Evolutionary conservation across 2,329 filamentous ascomycete genomes (phyloP), one percentile per base, ranked within the genome.

Genomic region (Mycogone perniciosa): DNA sequence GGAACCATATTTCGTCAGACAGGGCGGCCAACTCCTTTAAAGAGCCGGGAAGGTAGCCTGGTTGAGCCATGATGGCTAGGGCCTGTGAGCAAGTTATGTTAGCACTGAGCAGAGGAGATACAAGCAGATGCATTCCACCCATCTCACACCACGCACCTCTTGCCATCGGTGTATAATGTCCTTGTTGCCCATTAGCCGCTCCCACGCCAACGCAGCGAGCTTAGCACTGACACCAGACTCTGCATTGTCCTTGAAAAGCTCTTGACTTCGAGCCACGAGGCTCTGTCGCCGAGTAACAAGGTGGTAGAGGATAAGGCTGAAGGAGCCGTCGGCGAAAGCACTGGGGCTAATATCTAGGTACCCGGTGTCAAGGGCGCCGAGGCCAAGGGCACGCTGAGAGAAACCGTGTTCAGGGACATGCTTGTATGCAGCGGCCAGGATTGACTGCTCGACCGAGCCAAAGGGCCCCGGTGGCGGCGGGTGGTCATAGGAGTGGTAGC

Each of bases 1-100:
- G 80, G 62, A 87, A 90, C 77, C 87, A 88, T 46, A 99, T 95
- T 67, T 99, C 93, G 66, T 96, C 92, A n/a, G 86, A 80, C 4
- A 99, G 81, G 45, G 80, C 75, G 39, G 86, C 84, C 4, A 99
- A 80, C 71, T 97, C 93, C 41, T 77, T 77, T 3, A 96, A 66
- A 0, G 90, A 91, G 7, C 81, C 71, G 0, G 89, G 81, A 33
- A 95, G 78, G 66, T 92, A 86, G 54, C 78, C 81, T 0, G 89
- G 88, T 52, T 95, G 84, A 4, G 90, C 89, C 88, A 96, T 96
- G 55, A 95, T 75, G 4, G 89, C 90, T 3, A 97, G 77, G 41
- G 92, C 93, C 86, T 93, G 37, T 13, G 9, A 11, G 8, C 4
- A 49, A 10, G 6, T 31, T 33, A 45, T 34, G 39, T 20, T 13